Evolutionary conservation across 805 yeast species (phyloP), one percentile per base, ranked within the genome.

Genomic region (Metschnikowia bowlesiae): DNA sequence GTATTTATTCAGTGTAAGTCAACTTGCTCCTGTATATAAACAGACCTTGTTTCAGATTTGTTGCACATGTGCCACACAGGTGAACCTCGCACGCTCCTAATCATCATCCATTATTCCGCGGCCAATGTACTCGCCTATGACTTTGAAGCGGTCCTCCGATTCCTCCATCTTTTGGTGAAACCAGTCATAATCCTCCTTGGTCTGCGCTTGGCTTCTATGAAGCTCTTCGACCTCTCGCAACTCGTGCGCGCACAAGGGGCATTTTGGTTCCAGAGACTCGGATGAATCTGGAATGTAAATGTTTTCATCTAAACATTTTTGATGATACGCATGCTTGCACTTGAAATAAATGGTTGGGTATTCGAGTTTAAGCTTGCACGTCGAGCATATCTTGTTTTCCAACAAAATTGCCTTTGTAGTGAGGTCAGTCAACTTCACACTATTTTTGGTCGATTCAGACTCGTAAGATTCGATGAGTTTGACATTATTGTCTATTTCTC

Each of bases 321-420:
- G 87, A 62, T 94, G 98, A 62, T 81, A 90, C 2, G 94, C 82
- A 61, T 94, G 99, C 31, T 78, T 76, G 69, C 99, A 94, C 55
- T 82, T 80, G 71, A 92, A 94, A 59, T 88, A 95, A 0, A 87
- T 80, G 2, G 85, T 78, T 0, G 98, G 97, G 39, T 84, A 74
- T 51, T 88, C 95, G 18, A 92, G 68, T 10, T 79, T 75, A 39
- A 77, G 70, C 8, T 78, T 72, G 62, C 97, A 91, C 14, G 81
- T 74, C 11, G 81, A 70, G 61, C 97, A 91, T 35, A 73, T 73
- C 29, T 82, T 75, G 53, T 81, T 79, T 58, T 84, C 89, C 3
- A 85, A 68, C 4, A 84, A 77, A 56, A 67, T 76, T 8, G 78
- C 83, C 57, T 70, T 63, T 48, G 62, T 44, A 11, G 71, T 61